A percentile compares a stretch with the other conserved stretches of the same genome.
These are phyloP conservation scores for Escallonia herrerae DNA, from an alignment of 129 eudicot species.

Conservation along the genomic window DNA sequence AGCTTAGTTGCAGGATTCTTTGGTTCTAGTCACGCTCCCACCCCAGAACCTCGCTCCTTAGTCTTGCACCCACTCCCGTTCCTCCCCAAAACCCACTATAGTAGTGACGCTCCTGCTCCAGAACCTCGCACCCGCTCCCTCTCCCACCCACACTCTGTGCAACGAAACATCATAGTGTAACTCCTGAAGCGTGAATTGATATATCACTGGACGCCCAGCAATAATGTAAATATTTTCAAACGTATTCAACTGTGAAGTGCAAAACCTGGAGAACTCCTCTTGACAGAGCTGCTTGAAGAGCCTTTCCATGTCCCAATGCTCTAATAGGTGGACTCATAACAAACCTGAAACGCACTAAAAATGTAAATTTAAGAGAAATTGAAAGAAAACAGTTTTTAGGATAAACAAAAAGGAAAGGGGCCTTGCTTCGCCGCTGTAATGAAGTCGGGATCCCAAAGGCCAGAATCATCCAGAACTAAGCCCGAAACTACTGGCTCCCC, in stretches of 20 bases:
- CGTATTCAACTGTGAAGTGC: background rate
- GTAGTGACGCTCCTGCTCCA: no score
- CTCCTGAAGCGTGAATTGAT: background rate
- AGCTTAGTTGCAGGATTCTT: no score
- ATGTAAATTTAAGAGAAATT: background rate
- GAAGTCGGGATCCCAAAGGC: slow-evolving; percentile 95
- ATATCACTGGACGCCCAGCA: no score
- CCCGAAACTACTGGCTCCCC: slow-evolving; percentile 99
- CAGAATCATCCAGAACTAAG: slow-evolving; percentile 73
- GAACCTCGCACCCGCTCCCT: no score
- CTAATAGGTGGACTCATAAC: slow-evolving; percentile 99
- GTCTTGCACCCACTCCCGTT: no score
- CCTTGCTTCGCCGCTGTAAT: slow-evolving; percentile 68
- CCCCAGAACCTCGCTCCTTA: no score
- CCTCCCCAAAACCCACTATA: no score
- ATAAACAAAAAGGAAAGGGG: background rate
- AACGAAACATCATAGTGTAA: background rate
- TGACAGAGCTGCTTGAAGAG: slow-evolving; percentile 93
- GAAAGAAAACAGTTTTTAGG: background rate
- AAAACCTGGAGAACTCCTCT: slow-evolving; percentile 82
- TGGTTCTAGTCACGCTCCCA: no score
- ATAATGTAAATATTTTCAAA: background rate
- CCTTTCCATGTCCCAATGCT: slow-evolving; percentile 74
- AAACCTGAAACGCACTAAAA: slow-evolving; percentile 36
- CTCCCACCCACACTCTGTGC: background rate